Conservation (phyloP, 2,329 filamentous ascomycete genomes). For the Aspergillus ustus region DNA sequence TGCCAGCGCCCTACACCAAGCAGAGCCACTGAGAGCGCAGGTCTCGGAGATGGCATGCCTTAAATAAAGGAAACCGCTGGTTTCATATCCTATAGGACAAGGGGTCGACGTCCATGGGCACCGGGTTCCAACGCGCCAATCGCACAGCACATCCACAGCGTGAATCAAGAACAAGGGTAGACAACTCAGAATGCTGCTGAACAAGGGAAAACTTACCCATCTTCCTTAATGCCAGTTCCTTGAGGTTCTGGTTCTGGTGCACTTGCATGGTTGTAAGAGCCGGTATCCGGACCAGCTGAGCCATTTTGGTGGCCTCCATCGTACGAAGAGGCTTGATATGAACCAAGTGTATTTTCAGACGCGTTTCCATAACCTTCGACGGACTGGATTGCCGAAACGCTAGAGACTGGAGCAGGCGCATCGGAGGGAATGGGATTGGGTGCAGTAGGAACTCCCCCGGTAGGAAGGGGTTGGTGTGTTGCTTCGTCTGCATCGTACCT, state of each 20-base stretch:
- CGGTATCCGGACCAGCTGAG: constrained; percentile 31
- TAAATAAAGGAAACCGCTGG: background rate
- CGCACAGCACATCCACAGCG: background rate
- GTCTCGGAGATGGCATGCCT: background rate
- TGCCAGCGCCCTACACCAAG: constrained; percentile 20
- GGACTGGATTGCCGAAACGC: constrained; percentile 40
- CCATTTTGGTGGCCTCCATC: constrained; percentile 33
- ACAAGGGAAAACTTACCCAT: constrained; percentile 75
- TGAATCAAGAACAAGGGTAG: constrained; percentile 24
- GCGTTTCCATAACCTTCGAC: constrained; percentile 37
- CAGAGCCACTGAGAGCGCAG: constrained; percentile 1
- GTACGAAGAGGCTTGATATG: constrained; percentile 30
- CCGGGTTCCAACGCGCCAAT: background rate
- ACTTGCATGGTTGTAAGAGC: constrained; percentile 25
- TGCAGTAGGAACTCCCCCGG: constrained; percentile 43
- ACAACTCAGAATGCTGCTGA: background rate
- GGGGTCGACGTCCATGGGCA: background rate
- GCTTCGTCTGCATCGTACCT: constrained; percentile 72
- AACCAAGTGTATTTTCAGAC: constrained; percentile 26
- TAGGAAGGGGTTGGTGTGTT: constrained; percentile 38
- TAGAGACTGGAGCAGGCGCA: constrained; percentile 32
- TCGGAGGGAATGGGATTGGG: constrained; percentile 40
- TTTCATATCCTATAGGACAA: background rate
- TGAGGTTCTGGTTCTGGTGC: constrained; percentile 40
- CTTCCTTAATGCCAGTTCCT: constrained; percentile 73